Conservation (phyloP, 192 early-diverging fungal species). For the Coemansia sp. region DNA sequence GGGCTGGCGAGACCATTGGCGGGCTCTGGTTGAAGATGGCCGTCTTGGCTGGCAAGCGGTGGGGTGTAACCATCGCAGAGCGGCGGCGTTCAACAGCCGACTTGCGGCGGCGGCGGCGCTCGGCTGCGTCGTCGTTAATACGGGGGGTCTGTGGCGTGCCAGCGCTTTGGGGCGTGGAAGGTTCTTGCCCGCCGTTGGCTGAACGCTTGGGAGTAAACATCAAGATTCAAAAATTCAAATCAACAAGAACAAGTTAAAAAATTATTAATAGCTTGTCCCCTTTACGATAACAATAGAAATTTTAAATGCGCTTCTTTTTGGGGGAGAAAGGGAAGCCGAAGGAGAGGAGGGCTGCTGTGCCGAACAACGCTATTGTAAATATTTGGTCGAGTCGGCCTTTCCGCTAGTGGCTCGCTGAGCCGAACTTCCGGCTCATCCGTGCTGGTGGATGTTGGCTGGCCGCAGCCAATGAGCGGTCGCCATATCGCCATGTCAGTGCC, state of each 20-base stretch:
- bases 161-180: conserved; percentile 35
- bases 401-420: background rate
- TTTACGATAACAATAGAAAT: background rate
- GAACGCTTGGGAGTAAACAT: conserved; percentile 42
- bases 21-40: conserved; percentile 40
- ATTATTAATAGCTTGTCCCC: background rate
- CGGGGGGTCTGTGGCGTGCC: conserved; percentile 36
- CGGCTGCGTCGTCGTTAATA: conserved; percentile 55
- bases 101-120: conserved; percentile 52
- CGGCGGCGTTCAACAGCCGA: conserved; percentile 51
- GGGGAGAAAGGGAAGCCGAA: background rate
- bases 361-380: no score
- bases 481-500: background rate
- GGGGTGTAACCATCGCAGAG: conserved; percentile 48
- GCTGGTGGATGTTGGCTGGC: background rate
- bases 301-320: background rate
- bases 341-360: background rate
- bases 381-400: background rate
- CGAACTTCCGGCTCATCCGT: background rate
- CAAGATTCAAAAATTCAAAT: background rate
- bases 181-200: conserved; percentile 14
- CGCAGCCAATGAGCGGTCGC: background rate
- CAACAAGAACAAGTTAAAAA: background rate
- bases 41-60: conserved; percentile 26
- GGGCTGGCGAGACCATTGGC: conserved; percentile 30